Conservation (phyloP, 176 grass and related monocot species). For the Eleusine coracana region DNA sequence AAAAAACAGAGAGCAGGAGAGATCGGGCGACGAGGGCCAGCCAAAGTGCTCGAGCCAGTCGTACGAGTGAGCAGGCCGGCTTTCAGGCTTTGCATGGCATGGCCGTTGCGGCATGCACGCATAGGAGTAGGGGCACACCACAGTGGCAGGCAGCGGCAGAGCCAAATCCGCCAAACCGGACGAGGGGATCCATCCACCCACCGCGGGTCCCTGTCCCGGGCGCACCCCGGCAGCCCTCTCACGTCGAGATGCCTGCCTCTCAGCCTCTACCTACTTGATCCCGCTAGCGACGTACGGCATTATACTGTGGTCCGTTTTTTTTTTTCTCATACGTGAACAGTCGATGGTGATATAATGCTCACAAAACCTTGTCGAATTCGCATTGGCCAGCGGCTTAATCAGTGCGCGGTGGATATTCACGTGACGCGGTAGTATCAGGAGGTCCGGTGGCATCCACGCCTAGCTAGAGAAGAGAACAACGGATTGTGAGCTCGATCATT, state of each 20-base stretch:
- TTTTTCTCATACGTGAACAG: background rate
- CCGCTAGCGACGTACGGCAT: background rate
- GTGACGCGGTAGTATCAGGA: background rate
- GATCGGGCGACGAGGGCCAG: background rate
- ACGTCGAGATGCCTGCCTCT: too few species aligned
- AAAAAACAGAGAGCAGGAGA: too few species aligned
- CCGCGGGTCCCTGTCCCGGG: too few species aligned
- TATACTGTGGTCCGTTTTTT: background rate
- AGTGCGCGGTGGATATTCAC: background rate
- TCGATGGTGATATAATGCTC: background rate
- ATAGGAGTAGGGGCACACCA: too few species aligned
- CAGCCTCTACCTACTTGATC: background rate
- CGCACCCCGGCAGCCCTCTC: too few species aligned
- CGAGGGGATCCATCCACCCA: background rate
- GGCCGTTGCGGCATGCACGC: background rate
- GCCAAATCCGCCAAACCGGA: too few species aligned
- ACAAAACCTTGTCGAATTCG: background rate
- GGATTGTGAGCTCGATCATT: background rate
- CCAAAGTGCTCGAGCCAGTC: background rate
- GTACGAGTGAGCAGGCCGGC: background rate
- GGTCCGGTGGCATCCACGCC: background rate
- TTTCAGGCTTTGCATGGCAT: too few species aligned
- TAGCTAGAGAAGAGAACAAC: background rate
- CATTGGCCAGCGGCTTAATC: background rate
- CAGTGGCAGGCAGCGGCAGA: too few species aligned